These are phyloP conservation scores for Angomonas desouzai DNA, from an alignment of 208 protist species.

Conservation along the genomic window DNA sequence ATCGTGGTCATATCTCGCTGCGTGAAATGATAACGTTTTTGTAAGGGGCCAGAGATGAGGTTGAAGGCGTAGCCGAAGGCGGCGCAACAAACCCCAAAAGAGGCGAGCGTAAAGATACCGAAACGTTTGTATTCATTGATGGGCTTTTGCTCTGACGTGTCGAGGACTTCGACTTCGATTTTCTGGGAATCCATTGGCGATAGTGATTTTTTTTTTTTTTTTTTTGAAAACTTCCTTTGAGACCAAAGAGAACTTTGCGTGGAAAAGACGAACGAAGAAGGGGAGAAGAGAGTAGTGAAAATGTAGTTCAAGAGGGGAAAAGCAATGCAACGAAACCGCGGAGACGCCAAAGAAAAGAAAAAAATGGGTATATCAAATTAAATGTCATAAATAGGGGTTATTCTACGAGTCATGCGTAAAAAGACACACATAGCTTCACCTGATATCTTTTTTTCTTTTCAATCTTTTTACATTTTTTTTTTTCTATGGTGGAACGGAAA, in stretches of 20 bases:
- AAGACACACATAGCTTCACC: neutral
- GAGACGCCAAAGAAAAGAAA: too few species aligned
- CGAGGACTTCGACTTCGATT: neutral
- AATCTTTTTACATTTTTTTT: neutral
- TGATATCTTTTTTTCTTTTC: neutral
- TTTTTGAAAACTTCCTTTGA: too few species aligned
- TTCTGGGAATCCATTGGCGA: conserved; percentile 7
- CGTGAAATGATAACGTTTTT: conserved; percentile 30
- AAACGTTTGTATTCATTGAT: conserved; percentile 8
- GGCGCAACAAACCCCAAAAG: neutral
- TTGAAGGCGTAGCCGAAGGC: conserved; percentile 32
- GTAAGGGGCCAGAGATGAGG: conserved; percentile 27
- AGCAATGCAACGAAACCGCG: too few species aligned
- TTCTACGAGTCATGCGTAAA: neutral
- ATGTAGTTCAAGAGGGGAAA: too few species aligned
- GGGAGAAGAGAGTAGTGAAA: too few species aligned
- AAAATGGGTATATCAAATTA: conserved; percentile 7
- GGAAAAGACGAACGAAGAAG: too few species aligned
- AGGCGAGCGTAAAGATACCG: conserved; percentile 6
- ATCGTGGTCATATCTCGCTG: conserved; percentile 44
- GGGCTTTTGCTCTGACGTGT: neutral
- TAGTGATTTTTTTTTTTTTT: conserved; percentile 7
- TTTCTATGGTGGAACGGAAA: neutral
- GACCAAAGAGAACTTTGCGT: too few species aligned
- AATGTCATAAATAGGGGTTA: neutral